phyloP scores from a whole-genome alignment of 805 yeast genomes.

The Kuraishia ogatae region DNA sequence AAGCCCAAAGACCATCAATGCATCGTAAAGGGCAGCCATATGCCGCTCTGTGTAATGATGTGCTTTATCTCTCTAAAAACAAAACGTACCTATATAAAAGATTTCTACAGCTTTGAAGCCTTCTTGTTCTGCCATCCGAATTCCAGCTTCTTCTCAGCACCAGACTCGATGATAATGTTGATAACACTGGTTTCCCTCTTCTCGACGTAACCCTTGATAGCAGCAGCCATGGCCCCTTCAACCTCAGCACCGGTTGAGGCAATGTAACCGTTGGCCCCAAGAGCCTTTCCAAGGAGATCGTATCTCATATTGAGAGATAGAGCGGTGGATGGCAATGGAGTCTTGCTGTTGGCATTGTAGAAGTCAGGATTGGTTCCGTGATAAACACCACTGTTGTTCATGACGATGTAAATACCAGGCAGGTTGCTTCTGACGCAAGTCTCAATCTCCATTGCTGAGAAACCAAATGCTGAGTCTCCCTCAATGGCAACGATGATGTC shows the following conservation, averaged over 20 bases:
- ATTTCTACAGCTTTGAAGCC: constrained; percentile 10
- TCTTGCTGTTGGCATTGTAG: constrained; percentile 12
- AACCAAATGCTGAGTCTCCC: constrained; percentile 76
- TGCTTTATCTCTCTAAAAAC: too few species aligned
- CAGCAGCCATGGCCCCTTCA: constrained; percentile 18
- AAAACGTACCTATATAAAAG: neutral
- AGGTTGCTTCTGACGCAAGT: constrained; percentile 49
- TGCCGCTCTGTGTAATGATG: too few species aligned
- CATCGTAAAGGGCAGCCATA: too few species aligned
- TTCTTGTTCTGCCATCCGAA: constrained; percentile 66
- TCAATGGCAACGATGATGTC: constrained; percentile 48
- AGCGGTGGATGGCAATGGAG: constrained; percentile 48
- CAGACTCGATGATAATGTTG: constrained; percentile 57
- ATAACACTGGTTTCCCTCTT: constrained; percentile 34
- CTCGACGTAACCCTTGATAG: constrained; percentile 21
- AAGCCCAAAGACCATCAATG: too few species aligned
- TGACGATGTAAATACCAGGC: constrained; percentile 50
- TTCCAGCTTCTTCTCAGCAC: constrained; percentile 41
- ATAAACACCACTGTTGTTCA: constrained; percentile 69
- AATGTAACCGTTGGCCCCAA: constrained; percentile 48
- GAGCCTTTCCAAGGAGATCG: constrained; percentile 42
- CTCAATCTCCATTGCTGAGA: constrained; percentile 66
- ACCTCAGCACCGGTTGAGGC: constrained; percentile 36
- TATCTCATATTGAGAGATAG: constrained; percentile 47
- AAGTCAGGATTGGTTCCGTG: constrained; percentile 42